Percentiles rank a stretch among this genome's conserved stretches.
These are phyloP conservation scores for Aaosphaeria arxii DNA, from an alignment of 2,329 filamentous ascomycete genomes.

Conservation along the genomic window DNA sequence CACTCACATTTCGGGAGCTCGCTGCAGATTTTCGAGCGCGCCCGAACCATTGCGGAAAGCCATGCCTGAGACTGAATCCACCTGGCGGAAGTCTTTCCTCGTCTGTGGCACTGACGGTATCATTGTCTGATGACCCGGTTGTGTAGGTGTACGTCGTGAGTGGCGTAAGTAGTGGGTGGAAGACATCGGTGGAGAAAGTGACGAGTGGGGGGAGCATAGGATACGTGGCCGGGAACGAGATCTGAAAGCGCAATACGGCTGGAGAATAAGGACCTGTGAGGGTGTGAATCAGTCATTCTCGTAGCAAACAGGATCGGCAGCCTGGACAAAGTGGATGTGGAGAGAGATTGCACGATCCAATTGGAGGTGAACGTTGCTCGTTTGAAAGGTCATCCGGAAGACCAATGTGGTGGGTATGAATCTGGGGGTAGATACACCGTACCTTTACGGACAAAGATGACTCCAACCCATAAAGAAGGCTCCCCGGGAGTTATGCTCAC, in stretches of 20 bases:
- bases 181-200: constrained; percentile 88
- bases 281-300: constrained; percentile 20
- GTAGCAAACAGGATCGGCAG: too few relatives aligned
- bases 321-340: too few relatives aligned
- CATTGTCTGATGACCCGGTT: constrained; percentile 67
- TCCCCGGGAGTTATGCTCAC: constrained; percentile 80
- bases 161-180: constrained; percentile 89
- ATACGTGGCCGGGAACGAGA: constrained; percentile 80
- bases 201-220: constrained; percentile 77
- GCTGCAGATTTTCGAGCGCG: constrained; percentile 26
- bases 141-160: constrained; percentile 94
- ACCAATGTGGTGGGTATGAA: not conserved
- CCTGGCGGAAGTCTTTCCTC: constrained; percentile 82
- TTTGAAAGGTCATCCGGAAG: too few relatives aligned
- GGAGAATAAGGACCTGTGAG: constrained; percentile 78
- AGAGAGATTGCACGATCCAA: too few relatives aligned
- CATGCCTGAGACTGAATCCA: constrained; percentile 85
- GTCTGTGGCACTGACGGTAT: constrained; percentile 79
- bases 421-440: constrained; percentile 13
- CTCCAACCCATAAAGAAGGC: constrained; percentile 80
- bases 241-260: constrained; percentile 83
- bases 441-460: constrained; percentile 89
- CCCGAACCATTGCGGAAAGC: constrained; percentile 86
- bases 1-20: constrained; percentile 32
- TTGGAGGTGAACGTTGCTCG: too few relatives aligned